Conservation (phyloP, 2,329 filamentous ascomycete species). For the Fusarium sp. region DNA sequence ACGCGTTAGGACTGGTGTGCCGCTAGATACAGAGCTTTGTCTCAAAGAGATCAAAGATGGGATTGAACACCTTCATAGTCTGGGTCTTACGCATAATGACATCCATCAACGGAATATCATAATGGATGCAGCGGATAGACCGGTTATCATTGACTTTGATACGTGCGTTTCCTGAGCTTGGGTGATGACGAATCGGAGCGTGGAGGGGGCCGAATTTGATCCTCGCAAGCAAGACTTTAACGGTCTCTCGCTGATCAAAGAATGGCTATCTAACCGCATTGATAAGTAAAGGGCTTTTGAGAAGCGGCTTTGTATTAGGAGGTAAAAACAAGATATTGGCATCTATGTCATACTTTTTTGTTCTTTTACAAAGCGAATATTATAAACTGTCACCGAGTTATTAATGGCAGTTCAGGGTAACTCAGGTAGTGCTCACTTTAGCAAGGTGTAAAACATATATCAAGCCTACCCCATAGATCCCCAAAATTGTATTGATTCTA, state of each 20-base stretch:
- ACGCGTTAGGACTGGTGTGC: rapidly evolving
- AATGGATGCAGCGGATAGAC: background rate
- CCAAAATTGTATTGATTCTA: rapidly evolving
- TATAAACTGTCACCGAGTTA: background rate
- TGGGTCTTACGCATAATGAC: background rate
- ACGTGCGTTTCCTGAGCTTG: background rate
- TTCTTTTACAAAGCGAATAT: too few relatives aligned
- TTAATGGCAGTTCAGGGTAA: background rate
- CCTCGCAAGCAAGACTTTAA: background rate
- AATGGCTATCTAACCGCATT: background rate
- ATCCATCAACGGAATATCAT: background rate
- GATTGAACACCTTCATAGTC: background rate
- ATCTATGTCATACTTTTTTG: too few relatives aligned
- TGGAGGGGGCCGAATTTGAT: background rate
- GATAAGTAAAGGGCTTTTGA: background rate
- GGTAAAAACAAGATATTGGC: background rate
- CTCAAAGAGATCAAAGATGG: background rate
- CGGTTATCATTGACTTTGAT: background rate
- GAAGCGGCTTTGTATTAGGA: background rate
- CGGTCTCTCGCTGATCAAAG: background rate
- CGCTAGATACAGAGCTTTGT: background rate
- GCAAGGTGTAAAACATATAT: background rate
- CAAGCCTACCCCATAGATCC: too few relatives aligned
- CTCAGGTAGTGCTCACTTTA: background rate
- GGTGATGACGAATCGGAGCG: too few relatives aligned